These are phyloP conservation scores for Candida taoyuanica DNA, from an alignment of 805 yeast genomes.

Conservation along the genomic window DNA sequence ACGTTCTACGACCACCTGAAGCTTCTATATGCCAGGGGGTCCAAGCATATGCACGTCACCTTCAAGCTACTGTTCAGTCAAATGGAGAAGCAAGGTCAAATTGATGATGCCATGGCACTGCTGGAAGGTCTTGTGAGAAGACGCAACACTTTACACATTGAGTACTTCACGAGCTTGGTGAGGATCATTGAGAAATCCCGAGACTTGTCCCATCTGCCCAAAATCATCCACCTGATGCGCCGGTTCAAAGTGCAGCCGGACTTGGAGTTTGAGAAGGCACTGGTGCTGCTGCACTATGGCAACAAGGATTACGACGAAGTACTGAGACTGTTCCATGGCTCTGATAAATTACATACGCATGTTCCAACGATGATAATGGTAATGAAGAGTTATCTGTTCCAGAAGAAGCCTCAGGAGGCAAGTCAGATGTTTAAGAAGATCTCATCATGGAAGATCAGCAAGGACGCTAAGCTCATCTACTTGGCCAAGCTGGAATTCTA, in stretches of 20 bases:
- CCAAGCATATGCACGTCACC: conserved; percentile 13
- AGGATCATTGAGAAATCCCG: conserved; percentile 13
- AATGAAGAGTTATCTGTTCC: conserved; percentile 17
- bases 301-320: conserved; percentile 13
- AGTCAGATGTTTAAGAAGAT: conserved; percentile 2
- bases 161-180: conserved; percentile 12
- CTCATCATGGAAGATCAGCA: background rate
- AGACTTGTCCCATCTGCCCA: conserved; percentile 7
- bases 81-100: conserved; percentile 20
- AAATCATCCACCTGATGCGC: conserved; percentile 14
- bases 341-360: background rate
- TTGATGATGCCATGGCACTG: conserved; percentile 15
- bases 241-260: conserved; percentile 12
- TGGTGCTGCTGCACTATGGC: conserved; percentile 15
- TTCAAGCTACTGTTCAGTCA: conserved; percentile 17
- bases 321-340: conserved; percentile 5
- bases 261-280: conserved; percentile 8
- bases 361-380: conserved; percentile 9
- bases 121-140: conserved; percentile 15
- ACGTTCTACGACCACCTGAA: conserved; percentile 7
- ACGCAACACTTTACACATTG: conserved; percentile 1
- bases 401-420: conserved; percentile 11
- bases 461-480: background rate
- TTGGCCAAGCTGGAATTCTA: conserved; percentile 9
- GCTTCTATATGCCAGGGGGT: conserved; percentile 3